Evolutionary conservation across 306 rosid species (phyloP).

Genomic region (Vachellia collinsii): DNA sequence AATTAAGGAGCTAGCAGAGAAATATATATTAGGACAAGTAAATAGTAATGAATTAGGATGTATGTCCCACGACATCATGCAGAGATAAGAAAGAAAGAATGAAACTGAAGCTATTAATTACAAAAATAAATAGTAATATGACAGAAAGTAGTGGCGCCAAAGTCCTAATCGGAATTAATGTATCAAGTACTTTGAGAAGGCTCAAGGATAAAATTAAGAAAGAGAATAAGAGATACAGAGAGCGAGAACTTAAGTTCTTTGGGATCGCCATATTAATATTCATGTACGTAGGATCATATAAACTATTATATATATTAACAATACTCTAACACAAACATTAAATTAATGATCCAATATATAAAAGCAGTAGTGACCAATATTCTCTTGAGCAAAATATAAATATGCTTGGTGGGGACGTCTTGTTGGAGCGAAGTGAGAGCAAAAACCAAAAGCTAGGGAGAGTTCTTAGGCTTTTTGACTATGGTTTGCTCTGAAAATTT

Average conservation of each 20-base stretch:
- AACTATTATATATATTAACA: background rate
- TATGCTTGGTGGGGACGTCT: constrained; percentile 42
- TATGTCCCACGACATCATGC: background rate
- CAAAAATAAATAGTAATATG: background rate
- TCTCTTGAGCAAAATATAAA: background rate
- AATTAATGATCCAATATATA: background rate
- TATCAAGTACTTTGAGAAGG: background rate
- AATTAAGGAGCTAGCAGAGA: no score
- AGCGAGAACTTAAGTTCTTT: background rate
- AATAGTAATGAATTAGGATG: no score
- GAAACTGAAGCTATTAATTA: background rate
- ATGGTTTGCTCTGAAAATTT: constrained; percentile 37
- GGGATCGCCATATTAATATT: background rate
- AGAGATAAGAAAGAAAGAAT: background rate
- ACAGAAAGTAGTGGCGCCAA: background rate
- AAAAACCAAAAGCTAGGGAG: constrained; percentile 24
- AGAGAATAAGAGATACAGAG: background rate
- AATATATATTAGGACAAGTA: background rate
- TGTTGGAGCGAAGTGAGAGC: constrained; percentile 31
- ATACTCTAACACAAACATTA: background rate
- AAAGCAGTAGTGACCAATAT: background rate
- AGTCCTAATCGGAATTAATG: background rate
- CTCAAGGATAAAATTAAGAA: background rate
- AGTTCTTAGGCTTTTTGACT: constrained; percentile 44
- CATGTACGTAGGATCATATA: background rate